phyloP scores from a whole-genome alignment of 768 basidiomycete species.

The Pleurotus eryngii region DNA sequence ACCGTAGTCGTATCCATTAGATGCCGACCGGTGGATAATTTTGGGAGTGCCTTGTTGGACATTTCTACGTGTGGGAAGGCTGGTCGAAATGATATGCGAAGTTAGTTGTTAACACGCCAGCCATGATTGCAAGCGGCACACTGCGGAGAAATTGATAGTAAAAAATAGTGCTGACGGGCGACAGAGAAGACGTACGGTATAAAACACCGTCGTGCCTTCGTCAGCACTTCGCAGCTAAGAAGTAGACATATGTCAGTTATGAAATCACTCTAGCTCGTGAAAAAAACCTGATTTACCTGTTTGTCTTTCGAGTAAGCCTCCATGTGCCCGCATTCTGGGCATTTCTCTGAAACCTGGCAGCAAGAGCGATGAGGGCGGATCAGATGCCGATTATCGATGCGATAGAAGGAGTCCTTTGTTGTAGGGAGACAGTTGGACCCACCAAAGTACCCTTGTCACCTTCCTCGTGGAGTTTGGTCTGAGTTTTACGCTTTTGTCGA shows the following conservation, averaged over 20 bases:
- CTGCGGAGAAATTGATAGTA: constrained; percentile 32
- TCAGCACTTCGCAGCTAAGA: constrained; percentile 81
- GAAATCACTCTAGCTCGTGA: neutral
- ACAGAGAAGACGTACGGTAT: constrained; percentile 61
- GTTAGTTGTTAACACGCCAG: constrained; percentile 78
- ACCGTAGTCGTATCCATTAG: too few species aligned
- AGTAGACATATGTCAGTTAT: neutral
- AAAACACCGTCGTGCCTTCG: constrained; percentile 92
- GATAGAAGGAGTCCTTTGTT: neutral
- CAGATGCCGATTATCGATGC: neutral
- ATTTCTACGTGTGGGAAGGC: too few species aligned
- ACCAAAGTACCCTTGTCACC: constrained; percentile 62
- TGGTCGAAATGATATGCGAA: neutral
- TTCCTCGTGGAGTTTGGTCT: constrained; percentile 74
- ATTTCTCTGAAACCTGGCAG: constrained; percentile 80
- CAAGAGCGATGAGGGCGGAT: constrained; percentile 1
- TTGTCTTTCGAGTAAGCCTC: constrained; percentile 88
- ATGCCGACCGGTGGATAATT: too few species aligned
- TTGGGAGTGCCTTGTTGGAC: too few species aligned
- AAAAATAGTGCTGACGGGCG: constrained; percentile 9
- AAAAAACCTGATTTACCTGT: constrained; percentile 55
- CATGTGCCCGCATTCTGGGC: constrained; percentile 80
- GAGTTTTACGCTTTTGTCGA: constrained; percentile 84
- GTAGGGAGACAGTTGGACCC: constrained; percentile 12
- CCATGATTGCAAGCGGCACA: constrained; percentile 75